phyloP scores from a whole-genome alignment of 2,329 filamentous ascomycete species.

The Fusarium nematophilum region DNA sequence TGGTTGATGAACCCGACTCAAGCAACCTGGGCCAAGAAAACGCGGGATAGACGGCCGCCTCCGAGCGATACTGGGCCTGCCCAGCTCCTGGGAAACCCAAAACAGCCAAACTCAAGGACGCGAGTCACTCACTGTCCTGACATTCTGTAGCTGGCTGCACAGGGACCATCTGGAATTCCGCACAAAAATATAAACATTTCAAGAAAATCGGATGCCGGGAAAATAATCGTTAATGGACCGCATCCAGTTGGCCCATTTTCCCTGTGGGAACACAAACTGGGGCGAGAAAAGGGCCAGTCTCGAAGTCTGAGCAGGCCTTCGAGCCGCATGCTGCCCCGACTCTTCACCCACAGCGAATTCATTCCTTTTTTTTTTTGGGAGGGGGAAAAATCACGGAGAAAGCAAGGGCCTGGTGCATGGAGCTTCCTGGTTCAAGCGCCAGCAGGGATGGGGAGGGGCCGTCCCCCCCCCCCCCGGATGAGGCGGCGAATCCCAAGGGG shows the following conservation, averaged over 20 bases:
- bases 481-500: slow-evolving; percentile 12
- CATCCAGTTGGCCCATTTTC: slow-evolving; percentile 17
- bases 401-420: slow-evolving; percentile 20
- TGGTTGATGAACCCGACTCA: not conserved
- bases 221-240: slow-evolving; percentile 17
- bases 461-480: slow-evolving; percentile 8
- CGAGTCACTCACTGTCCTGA: not conserved
- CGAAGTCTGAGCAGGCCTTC: slow-evolving; percentile 10
- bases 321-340: slow-evolving; percentile 30
- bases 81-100: not conserved
- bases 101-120: not conserved
- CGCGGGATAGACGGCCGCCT: not conserved
- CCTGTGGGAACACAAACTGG: too few relatives aligned
- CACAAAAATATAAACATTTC: not conserved
- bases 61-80: not conserved
- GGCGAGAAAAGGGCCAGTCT: slow-evolving; percentile 16
- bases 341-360: too few relatives aligned
- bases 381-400: slow-evolving; percentile 22
- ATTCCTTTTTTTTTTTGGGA: slow-evolving; percentile 5
- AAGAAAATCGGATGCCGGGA: not conserved
- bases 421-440: slow-evolving; percentile 13
- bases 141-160: not conserved
- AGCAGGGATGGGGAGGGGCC: not conserved
- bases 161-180: not conserved
- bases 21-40: not conserved